Conservation (phyloP, 1,284 basidiomycete species). For the Irpex sp. region DNA sequence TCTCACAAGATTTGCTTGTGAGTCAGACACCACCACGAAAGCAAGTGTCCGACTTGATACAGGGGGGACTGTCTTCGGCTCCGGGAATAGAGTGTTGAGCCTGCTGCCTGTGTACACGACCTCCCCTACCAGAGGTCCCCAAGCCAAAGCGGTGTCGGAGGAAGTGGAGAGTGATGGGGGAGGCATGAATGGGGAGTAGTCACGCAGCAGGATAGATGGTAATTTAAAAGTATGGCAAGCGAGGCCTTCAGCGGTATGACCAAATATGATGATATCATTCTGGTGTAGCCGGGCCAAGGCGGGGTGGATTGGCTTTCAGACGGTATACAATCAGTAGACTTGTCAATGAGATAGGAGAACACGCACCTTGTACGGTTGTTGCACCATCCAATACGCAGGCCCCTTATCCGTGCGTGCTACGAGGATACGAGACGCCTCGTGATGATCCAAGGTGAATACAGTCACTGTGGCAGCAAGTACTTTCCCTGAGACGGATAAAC, state of each 20-base stretch:
- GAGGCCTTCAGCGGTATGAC: slow-evolving; percentile 20
- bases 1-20: neutral
- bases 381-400: slow-evolving; percentile 8
- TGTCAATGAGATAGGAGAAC: neutral
- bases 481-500: slow-evolving; percentile 6
- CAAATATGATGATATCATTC: slow-evolving; percentile 24
- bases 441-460: slow-evolving; percentile 6
- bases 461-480: slow-evolving; percentile 6
- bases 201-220: slow-evolving; percentile 9
- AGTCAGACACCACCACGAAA: slow-evolving; percentile 19
- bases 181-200: neutral
- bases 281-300: slow-evolving; percentile 23
- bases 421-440: slow-evolving; percentile 7
- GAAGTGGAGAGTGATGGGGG: neutral
- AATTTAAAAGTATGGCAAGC: slow-evolving; percentile 25
- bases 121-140: slow-evolving; percentile 16
- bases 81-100: neutral
- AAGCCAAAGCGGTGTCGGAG: slow-evolving; percentile 3
- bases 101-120: slow-evolving; percentile 1
- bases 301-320: slow-evolving; percentile 21
- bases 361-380: slow-evolving; percentile 1
- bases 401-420: slow-evolving; percentile 6
- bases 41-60: slow-evolving; percentile 15
- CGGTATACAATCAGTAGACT: neutral
- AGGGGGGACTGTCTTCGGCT: slow-evolving; percentile 14